These are phyloP conservation scores for Streptanthus diversifolius DNA, from an alignment of 345 rosid genomes.

Conservation along the genomic window DNA sequence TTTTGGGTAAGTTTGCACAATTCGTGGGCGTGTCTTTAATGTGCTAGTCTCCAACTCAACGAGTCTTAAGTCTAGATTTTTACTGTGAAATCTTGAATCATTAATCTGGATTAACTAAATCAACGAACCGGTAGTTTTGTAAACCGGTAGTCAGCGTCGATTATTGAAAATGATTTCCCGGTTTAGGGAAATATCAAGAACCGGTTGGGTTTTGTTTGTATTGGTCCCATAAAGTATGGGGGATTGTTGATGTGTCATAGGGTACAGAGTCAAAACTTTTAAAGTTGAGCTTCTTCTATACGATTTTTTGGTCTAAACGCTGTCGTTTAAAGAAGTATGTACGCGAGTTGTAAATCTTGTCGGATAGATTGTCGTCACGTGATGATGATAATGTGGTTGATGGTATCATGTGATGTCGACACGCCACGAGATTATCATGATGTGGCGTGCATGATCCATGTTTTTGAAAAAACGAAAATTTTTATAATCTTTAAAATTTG, in stretches of 20 bases:
- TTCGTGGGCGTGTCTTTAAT: background rate
- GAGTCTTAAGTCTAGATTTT: background rate
- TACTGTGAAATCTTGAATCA: background rate
- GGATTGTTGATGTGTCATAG: background rate
- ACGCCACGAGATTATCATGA: constrained; percentile 24
- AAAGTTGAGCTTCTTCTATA: background rate
- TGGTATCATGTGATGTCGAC: constrained; percentile 18
- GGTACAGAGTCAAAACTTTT: constrained; percentile 6
- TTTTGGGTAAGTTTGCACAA: background rate
- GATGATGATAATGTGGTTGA: constrained; percentile 2
- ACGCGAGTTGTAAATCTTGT: constrained; percentile 8
- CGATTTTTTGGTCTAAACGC: background rate
- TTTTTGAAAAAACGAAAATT: background rate
- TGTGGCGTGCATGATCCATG: constrained; percentile 16
- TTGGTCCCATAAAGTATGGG: constrained; percentile 3
- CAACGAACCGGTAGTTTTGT: background rate
- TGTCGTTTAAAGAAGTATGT: constrained; percentile 1
- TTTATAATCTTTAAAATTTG: background rate
- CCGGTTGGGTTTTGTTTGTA: background rate
- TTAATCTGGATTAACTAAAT: background rate
- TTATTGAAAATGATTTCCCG: background rate
- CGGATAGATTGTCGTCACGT: constrained; percentile 34
- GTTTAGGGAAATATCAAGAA: background rate
- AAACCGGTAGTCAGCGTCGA: background rate
- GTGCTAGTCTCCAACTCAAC: background rate